Conservation (phyloP, 805 yeast species). For the Yarrowia sp. region DNA sequence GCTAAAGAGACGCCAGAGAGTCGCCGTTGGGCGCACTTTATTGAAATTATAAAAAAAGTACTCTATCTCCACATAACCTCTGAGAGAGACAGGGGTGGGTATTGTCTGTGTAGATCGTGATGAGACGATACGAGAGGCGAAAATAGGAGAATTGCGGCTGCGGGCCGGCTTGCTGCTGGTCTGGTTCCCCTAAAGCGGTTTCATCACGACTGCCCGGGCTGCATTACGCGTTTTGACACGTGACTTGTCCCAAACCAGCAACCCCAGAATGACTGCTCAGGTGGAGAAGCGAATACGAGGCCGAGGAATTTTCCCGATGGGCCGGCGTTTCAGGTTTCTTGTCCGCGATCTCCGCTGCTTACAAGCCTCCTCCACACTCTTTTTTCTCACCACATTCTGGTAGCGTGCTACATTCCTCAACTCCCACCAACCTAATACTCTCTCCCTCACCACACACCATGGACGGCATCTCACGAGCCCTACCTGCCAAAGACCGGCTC, state of each 20-base stretch:
- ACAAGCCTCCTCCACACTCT: too few species aligned
- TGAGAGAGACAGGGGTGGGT: neutral
- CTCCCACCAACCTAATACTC: neutral
- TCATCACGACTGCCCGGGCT: too few species aligned
- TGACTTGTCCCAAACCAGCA: conserved; percentile 7
- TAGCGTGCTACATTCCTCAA: conserved; percentile 5
- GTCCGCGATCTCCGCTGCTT: too few species aligned
- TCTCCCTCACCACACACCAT: conserved; percentile 2
- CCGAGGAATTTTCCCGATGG: too few species aligned
- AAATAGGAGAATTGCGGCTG: too few species aligned
- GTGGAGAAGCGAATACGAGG: too few species aligned
- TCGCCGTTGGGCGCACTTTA: too few species aligned
- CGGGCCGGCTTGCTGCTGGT: too few species aligned
- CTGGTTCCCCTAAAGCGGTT: too few species aligned
- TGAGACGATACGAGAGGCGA: neutral
- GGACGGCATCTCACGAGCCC: conserved; percentile 23
- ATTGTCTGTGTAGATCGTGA: neutral
- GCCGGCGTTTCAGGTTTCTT: too few species aligned
- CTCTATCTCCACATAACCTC: neutral
- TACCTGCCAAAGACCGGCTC: conserved; percentile 22
- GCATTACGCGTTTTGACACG: neutral
- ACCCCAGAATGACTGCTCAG: neutral
- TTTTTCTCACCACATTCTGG: neutral
- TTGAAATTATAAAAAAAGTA: too few species aligned
- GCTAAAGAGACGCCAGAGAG: too few species aligned